phyloP scores from a whole-genome alignment of 805 yeast genomes.

The Cyberlindnera misumaiensis region DNA sequence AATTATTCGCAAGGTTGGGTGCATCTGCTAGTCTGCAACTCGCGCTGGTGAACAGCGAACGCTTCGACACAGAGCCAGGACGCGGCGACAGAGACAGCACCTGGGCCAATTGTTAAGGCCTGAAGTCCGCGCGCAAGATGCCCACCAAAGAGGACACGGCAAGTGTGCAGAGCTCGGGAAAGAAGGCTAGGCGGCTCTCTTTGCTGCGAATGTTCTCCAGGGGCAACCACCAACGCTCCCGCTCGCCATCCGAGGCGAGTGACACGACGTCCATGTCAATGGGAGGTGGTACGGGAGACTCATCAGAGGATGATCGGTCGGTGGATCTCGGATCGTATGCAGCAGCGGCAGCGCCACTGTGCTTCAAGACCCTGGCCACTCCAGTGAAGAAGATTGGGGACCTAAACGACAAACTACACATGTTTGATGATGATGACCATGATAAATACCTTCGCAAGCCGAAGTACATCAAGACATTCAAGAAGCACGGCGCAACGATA shows the following conservation, averaged over 20 bases:
- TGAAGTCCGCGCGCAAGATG: no score
- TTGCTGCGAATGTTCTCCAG: no score
- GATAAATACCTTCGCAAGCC: slow-evolving; percentile 42
- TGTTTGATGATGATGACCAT: slow-evolving; percentile 28
- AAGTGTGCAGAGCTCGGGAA: no score
- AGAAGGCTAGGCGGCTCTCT: no score
- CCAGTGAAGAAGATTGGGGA: slow-evolving; percentile 3
- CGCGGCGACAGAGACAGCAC: no score
- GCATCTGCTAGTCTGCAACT: no score
- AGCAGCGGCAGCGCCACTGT: slow-evolving; percentile 13
- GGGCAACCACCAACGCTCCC: background rate
- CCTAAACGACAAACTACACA: slow-evolving; percentile 4
- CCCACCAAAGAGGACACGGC: no score
- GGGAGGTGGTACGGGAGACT: slow-evolving; percentile 1
- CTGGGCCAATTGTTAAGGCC: no score
- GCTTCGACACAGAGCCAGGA: no score
- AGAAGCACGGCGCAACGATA: slow-evolving; percentile 40
- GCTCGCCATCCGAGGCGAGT: background rate
- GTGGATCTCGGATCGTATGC: slow-evolving; percentile 10
- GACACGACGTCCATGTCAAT: background rate
- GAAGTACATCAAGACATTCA: slow-evolving; percentile 45
- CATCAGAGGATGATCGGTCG: slow-evolving; percentile 16
- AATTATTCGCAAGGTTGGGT: no score
- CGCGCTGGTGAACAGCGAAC: no score
- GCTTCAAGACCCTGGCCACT: slow-evolving; percentile 6